Conservation (phyloP, 2,329 filamentous ascomycete species). For the Diaporthe aspalathi region DNA sequence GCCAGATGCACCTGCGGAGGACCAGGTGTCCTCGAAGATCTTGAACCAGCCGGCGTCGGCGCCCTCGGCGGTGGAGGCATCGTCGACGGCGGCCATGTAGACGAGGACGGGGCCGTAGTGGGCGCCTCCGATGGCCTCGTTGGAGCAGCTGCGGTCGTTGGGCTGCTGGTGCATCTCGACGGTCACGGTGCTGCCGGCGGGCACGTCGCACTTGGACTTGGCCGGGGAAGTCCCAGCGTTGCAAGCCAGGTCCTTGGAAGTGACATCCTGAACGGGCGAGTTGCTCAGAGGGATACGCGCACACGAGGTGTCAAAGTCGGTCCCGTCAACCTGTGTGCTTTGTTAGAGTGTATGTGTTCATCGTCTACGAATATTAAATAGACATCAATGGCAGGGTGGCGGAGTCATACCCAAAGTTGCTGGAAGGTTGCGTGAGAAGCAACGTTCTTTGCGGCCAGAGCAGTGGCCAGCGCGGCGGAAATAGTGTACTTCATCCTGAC, state of each 20-base stretch:
- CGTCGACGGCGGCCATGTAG: conserved; percentile 60
- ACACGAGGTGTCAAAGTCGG: conserved; percentile 57
- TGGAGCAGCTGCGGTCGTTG: conserved; percentile 53
- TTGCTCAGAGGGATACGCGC: conserved; percentile 63
- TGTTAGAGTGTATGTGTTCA: neutral
- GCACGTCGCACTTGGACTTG: conserved; percentile 57
- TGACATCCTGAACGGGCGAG: conserved; percentile 60
- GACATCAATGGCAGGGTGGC: neutral
- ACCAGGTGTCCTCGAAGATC: conserved; percentile 60
- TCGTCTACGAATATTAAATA: neutral
- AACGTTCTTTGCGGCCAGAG: conserved; percentile 42
- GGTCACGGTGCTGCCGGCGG: conserved; percentile 61
- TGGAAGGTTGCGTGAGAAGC: conserved; percentile 64
- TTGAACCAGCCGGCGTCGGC: conserved; percentile 61
- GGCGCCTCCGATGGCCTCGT: conserved; percentile 62
- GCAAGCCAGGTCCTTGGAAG: conserved; percentile 56
- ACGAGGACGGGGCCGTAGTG: conserved; percentile 63
- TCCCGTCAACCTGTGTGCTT: conserved; percentile 50
- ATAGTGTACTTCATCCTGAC: conserved; percentile 21
- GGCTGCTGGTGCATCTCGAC: conserved; percentile 65
- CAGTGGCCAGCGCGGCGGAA: conserved; percentile 13
- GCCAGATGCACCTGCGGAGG: conserved; percentile 49
- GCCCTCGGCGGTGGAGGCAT: conserved; percentile 48
- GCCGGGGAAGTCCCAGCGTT: conserved; percentile 54
- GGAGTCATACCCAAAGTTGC: conserved; percentile 53